Conservation (phyloP, 75 land plant species). For the Cryptomeria japonica region DNA sequence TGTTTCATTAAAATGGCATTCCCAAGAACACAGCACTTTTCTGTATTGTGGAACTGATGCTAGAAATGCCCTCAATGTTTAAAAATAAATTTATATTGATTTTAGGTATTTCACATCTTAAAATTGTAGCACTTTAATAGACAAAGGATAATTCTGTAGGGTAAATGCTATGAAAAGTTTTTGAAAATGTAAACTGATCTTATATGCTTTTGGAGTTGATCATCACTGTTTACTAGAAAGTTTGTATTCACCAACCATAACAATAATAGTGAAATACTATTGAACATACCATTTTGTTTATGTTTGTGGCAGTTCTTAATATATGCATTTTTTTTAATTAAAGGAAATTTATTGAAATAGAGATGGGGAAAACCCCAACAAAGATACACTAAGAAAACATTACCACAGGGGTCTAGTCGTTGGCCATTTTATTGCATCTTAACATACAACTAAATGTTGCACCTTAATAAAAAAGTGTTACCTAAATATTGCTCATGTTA, state of each 20-base stretch:
- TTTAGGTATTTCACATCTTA: neutral
- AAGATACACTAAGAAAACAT: no score
- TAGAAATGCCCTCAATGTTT: neutral
- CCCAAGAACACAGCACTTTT: neutral
- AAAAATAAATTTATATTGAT: neutral
- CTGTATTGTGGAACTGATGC: neutral
- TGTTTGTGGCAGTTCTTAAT: neutral
- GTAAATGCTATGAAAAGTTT: neutral
- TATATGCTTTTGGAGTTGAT: neutral
- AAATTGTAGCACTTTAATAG: neutral
- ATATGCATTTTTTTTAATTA: neutral
- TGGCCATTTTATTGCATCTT: no score
- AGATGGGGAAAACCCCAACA: no score
- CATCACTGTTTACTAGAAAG: neutral
- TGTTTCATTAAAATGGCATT: slow-evolving; percentile 10
- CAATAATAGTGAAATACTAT: neutral
- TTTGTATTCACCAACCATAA: neutral
- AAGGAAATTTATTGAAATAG: neutral
- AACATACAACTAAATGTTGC: no score
- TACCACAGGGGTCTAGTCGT: no score
- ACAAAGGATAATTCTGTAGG: neutral
- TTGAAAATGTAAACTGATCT: neutral
- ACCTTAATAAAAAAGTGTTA: no score
- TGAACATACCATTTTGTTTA: neutral
- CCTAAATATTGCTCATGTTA: no score